phyloP scores from a whole-genome alignment of 1,139 yeast genomes.

The Hansenula sp. region DNA sequence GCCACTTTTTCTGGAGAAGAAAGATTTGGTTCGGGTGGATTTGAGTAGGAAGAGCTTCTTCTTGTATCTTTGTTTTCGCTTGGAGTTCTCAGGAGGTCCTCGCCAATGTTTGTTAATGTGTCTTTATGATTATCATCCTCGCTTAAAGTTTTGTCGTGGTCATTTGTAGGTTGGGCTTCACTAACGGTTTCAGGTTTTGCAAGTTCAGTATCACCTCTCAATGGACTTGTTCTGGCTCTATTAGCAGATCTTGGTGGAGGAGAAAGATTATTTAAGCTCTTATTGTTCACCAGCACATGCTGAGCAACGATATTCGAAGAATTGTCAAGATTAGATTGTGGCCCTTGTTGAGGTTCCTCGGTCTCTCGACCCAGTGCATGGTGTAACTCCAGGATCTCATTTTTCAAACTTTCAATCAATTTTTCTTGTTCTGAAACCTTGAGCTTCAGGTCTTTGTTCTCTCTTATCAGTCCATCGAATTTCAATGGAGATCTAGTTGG shows the following conservation, averaged over 20 bases:
- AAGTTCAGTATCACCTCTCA: not conserved
- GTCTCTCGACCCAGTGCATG: not conserved
- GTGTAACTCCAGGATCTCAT: slow-evolving; percentile 2
- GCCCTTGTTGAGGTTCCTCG: not conserved
- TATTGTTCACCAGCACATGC: not conserved
- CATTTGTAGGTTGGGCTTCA: not conserved
- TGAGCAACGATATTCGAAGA: not conserved
- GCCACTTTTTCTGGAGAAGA: not conserved
- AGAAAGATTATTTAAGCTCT: slow-evolving; percentile 1
- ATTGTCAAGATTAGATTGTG: not conserved
- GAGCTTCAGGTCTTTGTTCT: slow-evolving; percentile 5
- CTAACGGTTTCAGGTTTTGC: not conserved
- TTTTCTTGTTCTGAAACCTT: slow-evolving; percentile 5
- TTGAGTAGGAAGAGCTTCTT: slow-evolving; percentile 4
- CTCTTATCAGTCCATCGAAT: slow-evolving; percentile 2
- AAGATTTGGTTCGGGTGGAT: not conserved
- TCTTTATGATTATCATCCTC: not conserved
- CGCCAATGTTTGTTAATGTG: not conserved
- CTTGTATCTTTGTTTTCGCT: not conserved
- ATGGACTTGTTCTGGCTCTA: slow-evolving; percentile 5
- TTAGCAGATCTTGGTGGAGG: slow-evolving; percentile 21
- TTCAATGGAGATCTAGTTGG: slow-evolving; percentile 2
- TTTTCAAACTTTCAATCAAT: slow-evolving; percentile 1
- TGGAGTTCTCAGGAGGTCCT: not conserved
- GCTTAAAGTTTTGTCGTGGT: not conserved